These are phyloP conservation scores for Daldinia eschscholtzii DNA, from an alignment of 2,329 filamentous ascomycete genomes.

Conservation along the genomic window DNA sequence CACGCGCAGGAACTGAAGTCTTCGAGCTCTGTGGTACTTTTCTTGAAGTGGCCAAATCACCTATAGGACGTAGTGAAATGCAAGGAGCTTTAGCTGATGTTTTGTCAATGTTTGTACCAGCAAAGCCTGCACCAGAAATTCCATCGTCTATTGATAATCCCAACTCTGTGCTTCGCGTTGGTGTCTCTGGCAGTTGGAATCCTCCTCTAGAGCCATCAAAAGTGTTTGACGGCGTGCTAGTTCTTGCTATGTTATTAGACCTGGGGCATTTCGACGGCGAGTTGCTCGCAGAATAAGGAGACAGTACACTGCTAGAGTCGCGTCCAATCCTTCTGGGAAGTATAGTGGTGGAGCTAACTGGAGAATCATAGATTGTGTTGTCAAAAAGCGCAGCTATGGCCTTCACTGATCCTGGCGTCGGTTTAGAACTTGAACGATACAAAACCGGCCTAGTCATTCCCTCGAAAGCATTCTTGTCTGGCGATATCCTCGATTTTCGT, in stretches of 20 bases:
- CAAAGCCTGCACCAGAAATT: constrained; percentile 9
- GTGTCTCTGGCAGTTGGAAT: constrained; percentile 12
- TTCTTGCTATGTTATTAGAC: constrained; percentile 19
- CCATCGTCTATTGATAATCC: constrained; percentile 10
- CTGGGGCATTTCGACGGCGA: constrained; percentile 34
- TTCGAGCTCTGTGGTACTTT: constrained; percentile 38
- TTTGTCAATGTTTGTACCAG: constrained; percentile 4
- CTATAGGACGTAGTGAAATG: constrained; percentile 38
- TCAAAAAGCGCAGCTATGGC: constrained; percentile 68
- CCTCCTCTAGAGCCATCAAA: constrained; percentile 23
- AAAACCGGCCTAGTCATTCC: constrained; percentile 22
- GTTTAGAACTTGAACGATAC: constrained; percentile 47
- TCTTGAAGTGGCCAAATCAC: constrained; percentile 35
- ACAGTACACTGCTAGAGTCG: constrained; percentile 38
- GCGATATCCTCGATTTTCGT: constrained; percentile 24
- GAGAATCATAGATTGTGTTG: constrained; percentile 50
- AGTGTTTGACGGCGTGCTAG: constrained; percentile 11
- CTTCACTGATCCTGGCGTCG: constrained; percentile 56
- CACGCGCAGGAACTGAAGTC: constrained; percentile 32
- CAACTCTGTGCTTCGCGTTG: constrained; percentile 11
- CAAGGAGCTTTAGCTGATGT: constrained; percentile 34
- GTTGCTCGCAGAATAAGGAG: constrained; percentile 46
- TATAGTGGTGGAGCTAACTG: constrained; percentile 28
- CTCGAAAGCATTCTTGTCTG: constrained; percentile 16
- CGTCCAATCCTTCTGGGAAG: constrained; percentile 28